Evolutionary conservation across 2,329 filamentous ascomycete species (phyloP), one percentile per base, ranked within the genome.

Genomic region (Tolypocladium amazonense): DNA sequence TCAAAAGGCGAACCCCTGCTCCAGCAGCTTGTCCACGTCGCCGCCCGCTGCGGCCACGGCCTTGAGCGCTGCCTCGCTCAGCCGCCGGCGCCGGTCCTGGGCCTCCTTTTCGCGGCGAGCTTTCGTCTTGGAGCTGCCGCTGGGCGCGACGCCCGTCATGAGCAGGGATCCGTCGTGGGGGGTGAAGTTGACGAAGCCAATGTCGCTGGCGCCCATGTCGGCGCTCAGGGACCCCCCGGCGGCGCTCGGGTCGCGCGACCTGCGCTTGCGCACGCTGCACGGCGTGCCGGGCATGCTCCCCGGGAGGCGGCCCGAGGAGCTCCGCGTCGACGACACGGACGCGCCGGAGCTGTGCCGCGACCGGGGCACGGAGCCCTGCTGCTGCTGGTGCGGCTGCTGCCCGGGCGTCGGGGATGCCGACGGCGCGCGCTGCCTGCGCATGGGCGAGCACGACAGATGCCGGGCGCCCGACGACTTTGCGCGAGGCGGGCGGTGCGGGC

Each of bases 71-170:
- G 85, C 85, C 71, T 89, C 84, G 67, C 82, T 87, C 59, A 92
- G 70, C 70, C 82, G 81, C 65, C 87, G 76, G 67, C 89, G 79
- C 73, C 88, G 87, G 69, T 97, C 93, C 58, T 83, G 79, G 1
- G 90, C 90, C 76, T 97, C 93, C 72, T 90, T 89, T 73, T 97
- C 93, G 57, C 94, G 79, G 59, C 92, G 78, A n/a, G 91, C 91
- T 72, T 97, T 97, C 11, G 94, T 97, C 82, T 97, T 97, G 65
- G 85, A 89, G 66, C 87, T 92, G 12, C 94, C 94, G 64, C 88
- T 92, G 0, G 93, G 93, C 54, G 94, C 94, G 15, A 99, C 94
- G 6, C 92, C 93, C 9, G 85, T 90, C 73, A 99, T 84, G 52
- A 99, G 87, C 69, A 88, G 84, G 18, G 82, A 78, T 67, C 86